Evolutionary conservation across 2,329 filamentous ascomycete species (phyloP).

Genomic region (Zalaria obscura): DNA sequence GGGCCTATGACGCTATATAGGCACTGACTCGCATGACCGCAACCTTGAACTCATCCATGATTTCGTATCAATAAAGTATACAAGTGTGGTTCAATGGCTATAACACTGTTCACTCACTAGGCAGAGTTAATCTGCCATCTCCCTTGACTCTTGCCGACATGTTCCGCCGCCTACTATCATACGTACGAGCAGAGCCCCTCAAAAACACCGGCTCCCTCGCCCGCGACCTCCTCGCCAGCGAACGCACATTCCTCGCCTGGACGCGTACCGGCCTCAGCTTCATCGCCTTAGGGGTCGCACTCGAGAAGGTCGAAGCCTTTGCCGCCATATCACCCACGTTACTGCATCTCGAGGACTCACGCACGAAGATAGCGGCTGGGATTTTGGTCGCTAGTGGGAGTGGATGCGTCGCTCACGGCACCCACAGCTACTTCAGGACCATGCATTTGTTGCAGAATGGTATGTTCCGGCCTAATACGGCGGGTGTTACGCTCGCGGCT

Average conservation of each 20-base stretch:
- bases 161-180: not conserved
- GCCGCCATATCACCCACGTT: constrained; percentile 14
- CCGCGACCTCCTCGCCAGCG: constrained; percentile 39
- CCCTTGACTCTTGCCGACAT: not conserved
- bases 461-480: constrained; percentile 24
- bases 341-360: constrained; percentile 18
- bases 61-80: too few species aligned
- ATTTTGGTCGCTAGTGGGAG: constrained; percentile 31
- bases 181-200: not conserved
- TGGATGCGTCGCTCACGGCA: constrained; percentile 33
- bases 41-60: too few species aligned
- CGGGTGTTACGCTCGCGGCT: constrained; percentile 14
- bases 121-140: too few species aligned
- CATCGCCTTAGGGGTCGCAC: constrained; percentile 37
- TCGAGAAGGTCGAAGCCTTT: constrained; percentile 30
- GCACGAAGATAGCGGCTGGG: constrained; percentile 14
- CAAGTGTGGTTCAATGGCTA: too few species aligned
- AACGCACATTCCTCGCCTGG: constrained; percentile 40
- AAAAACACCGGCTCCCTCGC: constrained; percentile 36
- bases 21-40: too few species aligned
- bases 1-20: too few species aligned
- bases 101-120: too few species aligned
- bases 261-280: constrained; percentile 37
- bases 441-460: constrained; percentile 29
- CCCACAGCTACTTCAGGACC: constrained; percentile 31